Conservation (phyloP, 345 rosid species). For the Litchi chinensis region DNA sequence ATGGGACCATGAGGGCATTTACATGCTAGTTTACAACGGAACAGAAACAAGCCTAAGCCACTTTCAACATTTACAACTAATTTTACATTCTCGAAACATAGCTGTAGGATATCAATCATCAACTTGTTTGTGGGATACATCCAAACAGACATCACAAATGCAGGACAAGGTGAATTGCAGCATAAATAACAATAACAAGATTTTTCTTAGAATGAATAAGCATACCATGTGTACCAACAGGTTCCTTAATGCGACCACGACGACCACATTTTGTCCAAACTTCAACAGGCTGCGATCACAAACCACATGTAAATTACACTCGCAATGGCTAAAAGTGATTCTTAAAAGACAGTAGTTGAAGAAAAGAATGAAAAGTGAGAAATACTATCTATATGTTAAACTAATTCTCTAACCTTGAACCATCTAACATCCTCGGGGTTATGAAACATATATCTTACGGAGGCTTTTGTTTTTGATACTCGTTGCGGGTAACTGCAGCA, state of each 20-base stretch:
- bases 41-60: background rate
- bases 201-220: constrained; percentile 9
- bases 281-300: constrained; percentile 78
- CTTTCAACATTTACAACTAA: background rate
- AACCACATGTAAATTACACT: constrained; percentile 16
- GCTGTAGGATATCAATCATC: background rate
- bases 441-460: constrained; percentile 89
- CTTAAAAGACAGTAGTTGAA: background rate
- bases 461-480: constrained; percentile 80
- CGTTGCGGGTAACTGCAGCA: constrained; percentile 88
- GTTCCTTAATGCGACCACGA: constrained; percentile 93
- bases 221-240: constrained; percentile 94
- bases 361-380: background rate
- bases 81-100: background rate
- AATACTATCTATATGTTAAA: background rate
- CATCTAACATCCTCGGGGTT: constrained; percentile 95
- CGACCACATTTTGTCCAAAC: constrained; percentile 83
- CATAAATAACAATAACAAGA: background rate
- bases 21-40: background rate
- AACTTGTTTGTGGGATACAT: background rate
- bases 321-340: background rate
- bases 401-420: constrained; percentile 70
- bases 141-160: background rate
- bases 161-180: constrained; percentile 11
- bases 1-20: background rate